phyloP scores from a whole-genome alignment of 2,329 filamentous ascomycete genomes.

The Pezicula rhizophila region DNA sequence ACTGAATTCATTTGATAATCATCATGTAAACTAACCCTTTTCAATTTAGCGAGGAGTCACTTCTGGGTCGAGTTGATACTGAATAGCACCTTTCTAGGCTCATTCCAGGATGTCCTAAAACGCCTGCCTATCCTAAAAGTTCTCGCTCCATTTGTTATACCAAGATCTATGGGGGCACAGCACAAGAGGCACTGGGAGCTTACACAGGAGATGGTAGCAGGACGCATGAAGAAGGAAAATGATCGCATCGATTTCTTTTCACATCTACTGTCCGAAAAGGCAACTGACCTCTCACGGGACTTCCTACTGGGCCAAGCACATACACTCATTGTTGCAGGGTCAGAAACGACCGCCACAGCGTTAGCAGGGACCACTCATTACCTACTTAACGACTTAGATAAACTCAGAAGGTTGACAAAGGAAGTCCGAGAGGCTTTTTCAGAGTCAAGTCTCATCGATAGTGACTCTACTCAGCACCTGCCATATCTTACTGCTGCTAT shows the following conservation, averaged over 20 bases:
- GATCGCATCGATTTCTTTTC: not conserved
- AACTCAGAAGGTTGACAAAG: slow-evolving; percentile 29
- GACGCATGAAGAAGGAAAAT: not conserved
- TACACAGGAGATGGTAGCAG: not conserved
- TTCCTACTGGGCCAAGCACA: not conserved
- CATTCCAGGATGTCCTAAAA: not conserved
- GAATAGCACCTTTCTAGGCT: not conserved
- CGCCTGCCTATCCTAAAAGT: not conserved
- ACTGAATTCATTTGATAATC: not conserved
- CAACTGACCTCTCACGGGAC: not conserved
- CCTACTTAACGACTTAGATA: slow-evolving; percentile 6
- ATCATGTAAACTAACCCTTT: not conserved
- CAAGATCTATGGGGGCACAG: not conserved
- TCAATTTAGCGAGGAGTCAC: not conserved
- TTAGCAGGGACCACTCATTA: slow-evolving; percentile 29
- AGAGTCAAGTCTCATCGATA: slow-evolving; percentile 9
- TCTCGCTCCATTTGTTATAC: not conserved
- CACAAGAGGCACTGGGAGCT: not conserved
- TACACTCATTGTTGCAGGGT: slow-evolving; percentile 27
- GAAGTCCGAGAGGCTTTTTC: slow-evolving; percentile 36
- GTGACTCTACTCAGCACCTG: not conserved
- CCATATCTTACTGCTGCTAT: slow-evolving; percentile 1
- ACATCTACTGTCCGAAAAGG: not conserved
- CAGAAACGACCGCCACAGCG: slow-evolving; percentile 32
- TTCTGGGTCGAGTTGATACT: not conserved